Evolutionary conservation across 2,329 filamentous ascomycete genomes (phyloP), one percentile per base, ranked within the genome.

Genomic region (Hypoxylon sp.): DNA sequence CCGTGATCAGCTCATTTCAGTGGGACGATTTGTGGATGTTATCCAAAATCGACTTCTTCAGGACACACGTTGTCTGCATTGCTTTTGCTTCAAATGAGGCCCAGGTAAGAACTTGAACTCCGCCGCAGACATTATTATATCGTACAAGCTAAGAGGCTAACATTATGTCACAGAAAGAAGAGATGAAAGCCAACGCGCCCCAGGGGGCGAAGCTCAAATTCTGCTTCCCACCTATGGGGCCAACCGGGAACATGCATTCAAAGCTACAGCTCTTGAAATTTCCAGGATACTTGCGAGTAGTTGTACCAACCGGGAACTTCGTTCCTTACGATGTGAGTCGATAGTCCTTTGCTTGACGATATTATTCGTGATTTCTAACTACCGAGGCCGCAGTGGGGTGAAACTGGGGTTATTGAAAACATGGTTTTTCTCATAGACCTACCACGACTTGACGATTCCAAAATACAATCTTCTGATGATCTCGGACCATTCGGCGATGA

Each of bases 201-300:
- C 71, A 6, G 1, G 10, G 74, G n/a, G 81, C 86, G 55, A 73
- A 80, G 39, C 84, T 97, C 61, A 87, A 87, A 19, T 90, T 90
- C 61, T 94, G 93, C 77, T 97, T 98, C 76, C 95, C 95, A 14
- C 86, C 87, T 1, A 95, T 98, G 92, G 84, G 88, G 44, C 87
- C 89, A 1, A 84, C 87, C 5, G 91, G 90, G 24, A 90, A 86
- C 74, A 97, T 98, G 94, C 96, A 98, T 80, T 97, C 94, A 54
- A 98, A 99, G 78, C 84, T 98, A 47, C 94, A 97, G 86, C 81
- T 98, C 1, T 85, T 98, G n/a, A 95, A 94, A 74, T 93, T 94
- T 73, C 81, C 87, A 0, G 81, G 81, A 1, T 90, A 94, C 77
- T 80, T 98, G 14, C 89, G 96, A 5, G 85, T 99, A 48, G 95